A percentile compares a stretch with the other conserved stretches of the same genome.
Conservation (phyloP, 768 basidiomycete species). For the Boletus speciosus region DNA sequence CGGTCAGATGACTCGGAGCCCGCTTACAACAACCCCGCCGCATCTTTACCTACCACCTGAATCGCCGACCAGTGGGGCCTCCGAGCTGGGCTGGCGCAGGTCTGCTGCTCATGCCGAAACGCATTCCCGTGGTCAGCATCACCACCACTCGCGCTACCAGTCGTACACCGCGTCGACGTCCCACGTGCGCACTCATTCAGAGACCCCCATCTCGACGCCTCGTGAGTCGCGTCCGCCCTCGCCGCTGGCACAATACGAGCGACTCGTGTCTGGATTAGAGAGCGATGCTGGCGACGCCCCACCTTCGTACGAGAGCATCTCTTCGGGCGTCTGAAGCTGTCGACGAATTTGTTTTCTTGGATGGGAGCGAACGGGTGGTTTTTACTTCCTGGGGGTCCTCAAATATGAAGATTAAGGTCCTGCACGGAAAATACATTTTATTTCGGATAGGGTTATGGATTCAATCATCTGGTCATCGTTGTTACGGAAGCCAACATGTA, state of each 20-base stretch:
- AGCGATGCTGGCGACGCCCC: slow-evolving; percentile 82
- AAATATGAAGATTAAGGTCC: not conserved
- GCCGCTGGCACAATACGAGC: slow-evolving; percentile 58
- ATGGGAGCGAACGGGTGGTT: not conserved
- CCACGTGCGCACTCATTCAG: not conserved
- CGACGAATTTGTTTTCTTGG: not conserved
- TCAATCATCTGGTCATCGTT: not conserved
- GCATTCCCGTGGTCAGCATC: not conserved
- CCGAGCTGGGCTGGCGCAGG: not conserved
- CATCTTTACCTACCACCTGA: not conserved
- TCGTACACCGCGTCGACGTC: not conserved
- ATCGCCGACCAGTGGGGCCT: not conserved
- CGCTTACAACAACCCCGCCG: not conserved
- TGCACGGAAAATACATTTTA: not conserved
- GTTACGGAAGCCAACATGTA: not conserved
- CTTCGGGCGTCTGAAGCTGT: not conserved
- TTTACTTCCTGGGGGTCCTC: not conserved
- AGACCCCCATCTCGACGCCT: not conserved
- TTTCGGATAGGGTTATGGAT: not conserved
- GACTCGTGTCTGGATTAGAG: slow-evolving; percentile 84
- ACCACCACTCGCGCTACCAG: not conserved
- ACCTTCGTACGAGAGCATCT: slow-evolving; percentile 44
- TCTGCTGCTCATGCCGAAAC: not conserved
- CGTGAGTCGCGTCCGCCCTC: slow-evolving; percentile 18
- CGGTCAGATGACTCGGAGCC: not conserved